Conservation (phyloP, 192 early-diverging fungal genomes). For the Backusella liffmaniae region DNA sequence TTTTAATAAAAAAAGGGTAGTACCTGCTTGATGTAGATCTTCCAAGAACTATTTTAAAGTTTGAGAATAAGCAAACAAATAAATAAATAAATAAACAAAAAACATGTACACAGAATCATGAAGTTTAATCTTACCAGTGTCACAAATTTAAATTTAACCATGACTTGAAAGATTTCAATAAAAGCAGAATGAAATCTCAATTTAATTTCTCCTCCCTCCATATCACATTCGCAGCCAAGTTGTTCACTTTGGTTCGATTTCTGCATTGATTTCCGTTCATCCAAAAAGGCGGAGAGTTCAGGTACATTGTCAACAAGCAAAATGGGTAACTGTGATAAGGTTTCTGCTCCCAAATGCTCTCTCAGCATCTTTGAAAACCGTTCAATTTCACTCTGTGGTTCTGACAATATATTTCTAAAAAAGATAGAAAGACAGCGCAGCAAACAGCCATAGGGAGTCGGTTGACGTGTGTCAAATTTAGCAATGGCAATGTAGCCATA, state of each 20-base stretch:
- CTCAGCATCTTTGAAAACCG: slow-evolving; percentile 24
- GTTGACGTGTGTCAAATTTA: slow-evolving; percentile 33
- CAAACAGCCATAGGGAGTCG: slow-evolving; percentile 33
- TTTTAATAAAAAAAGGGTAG: not conserved
- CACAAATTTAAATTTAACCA: slow-evolving; percentile 32
- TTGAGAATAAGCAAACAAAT: not conserved
- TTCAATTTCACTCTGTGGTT: slow-evolving; percentile 14
- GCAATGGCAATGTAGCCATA: slow-evolving; percentile 34
- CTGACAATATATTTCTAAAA: slow-evolving; percentile 27
- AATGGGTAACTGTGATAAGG: slow-evolving; percentile 12
- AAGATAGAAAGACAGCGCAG: slow-evolving; percentile 29
- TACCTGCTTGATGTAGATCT: slow-evolving; percentile 41
- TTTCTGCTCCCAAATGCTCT: slow-evolving; percentile 15
- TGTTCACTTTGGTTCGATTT: not conserved
- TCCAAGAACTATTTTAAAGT: slow-evolving; percentile 30
- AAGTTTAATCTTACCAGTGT: slow-evolving; percentile 25
- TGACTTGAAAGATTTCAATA: slow-evolving; percentile 34
- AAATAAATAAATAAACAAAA: not conserved
- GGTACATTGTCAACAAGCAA: slow-evolving; percentile 32
- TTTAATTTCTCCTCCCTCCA: slow-evolving; percentile 27
- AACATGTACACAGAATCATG: too few relatives aligned
- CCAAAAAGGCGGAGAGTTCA: slow-evolving; percentile 23
- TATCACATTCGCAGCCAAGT: slow-evolving; percentile 15
- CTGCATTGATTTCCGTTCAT: not conserved
- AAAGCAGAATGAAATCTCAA: slow-evolving; percentile 33